A percentile compares a stretch with the other conserved stretches of the same genome.
Conservation (phyloP, 192 early-diverging fungal genomes). For the Helicostylum pulchrum region DNA sequence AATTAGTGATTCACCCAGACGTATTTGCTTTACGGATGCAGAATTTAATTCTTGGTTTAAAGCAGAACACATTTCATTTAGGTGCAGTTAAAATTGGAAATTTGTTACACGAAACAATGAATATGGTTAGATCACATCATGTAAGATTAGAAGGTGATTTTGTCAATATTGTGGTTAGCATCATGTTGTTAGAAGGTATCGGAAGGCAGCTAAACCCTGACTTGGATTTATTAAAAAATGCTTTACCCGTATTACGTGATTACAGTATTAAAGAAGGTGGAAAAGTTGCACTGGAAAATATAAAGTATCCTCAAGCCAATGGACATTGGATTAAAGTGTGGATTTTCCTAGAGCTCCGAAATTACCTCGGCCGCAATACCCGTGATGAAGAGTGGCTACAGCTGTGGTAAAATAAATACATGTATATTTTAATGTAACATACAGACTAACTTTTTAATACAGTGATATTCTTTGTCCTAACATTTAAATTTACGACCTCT, state of each 20-base stretch:
- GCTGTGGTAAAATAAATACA: slow-evolving; percentile 29
- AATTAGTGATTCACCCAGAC: slow-evolving; percentile 66
- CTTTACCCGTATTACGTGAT: slow-evolving; percentile 67
- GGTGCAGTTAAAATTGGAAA: slow-evolving; percentile 78
- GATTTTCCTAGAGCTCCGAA: slow-evolving; percentile 56
- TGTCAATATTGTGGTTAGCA: slow-evolving; percentile 87
- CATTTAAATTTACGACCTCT: not conserved
- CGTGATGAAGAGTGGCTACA: slow-evolving; percentile 38
- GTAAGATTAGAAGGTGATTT: slow-evolving; percentile 95
- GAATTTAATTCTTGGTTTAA: slow-evolving; percentile 68
- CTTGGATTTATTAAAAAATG: slow-evolving; percentile 84
- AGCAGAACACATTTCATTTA: slow-evolving; percentile 68
- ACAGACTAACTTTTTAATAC: not conserved
- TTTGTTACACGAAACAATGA: slow-evolving; percentile 77
- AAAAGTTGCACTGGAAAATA: slow-evolving; percentile 41
- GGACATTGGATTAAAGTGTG: slow-evolving; percentile 61
- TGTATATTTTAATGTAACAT: not conserved
- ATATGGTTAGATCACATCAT: slow-evolving; percentile 86
- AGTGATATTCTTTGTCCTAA: slow-evolving; percentile 20
- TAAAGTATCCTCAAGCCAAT: slow-evolving; percentile 36
- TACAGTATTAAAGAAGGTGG: slow-evolving; percentile 52
- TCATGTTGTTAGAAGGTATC: slow-evolving; percentile 93
- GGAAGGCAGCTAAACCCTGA: slow-evolving; percentile 87
- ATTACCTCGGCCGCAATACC: slow-evolving; percentile 40
- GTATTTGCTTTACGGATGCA: slow-evolving; percentile 83